phyloP scores from a whole-genome alignment of 1,284 basidiomycete species.

The Neotropicomus parvogracilis region DNA sequence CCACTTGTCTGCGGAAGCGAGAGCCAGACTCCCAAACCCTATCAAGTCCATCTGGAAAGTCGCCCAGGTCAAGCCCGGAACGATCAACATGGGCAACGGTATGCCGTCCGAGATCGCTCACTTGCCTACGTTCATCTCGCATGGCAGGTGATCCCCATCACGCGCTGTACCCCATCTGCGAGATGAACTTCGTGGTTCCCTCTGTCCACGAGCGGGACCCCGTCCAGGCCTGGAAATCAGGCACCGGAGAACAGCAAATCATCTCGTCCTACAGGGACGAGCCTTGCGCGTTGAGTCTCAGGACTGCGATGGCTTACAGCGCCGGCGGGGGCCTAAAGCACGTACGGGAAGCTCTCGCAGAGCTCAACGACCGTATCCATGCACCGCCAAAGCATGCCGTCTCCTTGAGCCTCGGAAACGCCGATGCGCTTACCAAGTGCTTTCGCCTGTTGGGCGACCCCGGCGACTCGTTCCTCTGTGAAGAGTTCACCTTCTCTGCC shows the following conservation, averaged over 20 bases:
- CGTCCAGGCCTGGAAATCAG: conserved; percentile 28
- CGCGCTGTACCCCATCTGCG: conserved; percentile 26
- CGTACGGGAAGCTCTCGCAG: conserved; percentile 30
- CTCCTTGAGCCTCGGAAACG: conserved; percentile 35
- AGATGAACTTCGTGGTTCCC: conserved; percentile 33
- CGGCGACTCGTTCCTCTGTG: conserved; percentile 54
- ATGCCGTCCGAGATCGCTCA: neutral
- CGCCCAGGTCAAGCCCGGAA: conserved; percentile 34
- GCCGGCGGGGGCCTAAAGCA: conserved; percentile 29
- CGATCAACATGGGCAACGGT: conserved; percentile 36
- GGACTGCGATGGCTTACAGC: conserved; percentile 31
- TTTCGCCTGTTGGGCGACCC: conserved; percentile 43
- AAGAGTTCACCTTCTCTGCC: conserved; percentile 47
- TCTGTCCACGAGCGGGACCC: conserved; percentile 28
- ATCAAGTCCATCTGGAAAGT: conserved; percentile 35
- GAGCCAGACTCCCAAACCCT: conserved; percentile 31
- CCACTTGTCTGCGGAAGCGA: conserved; percentile 31
- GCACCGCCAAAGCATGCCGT: conserved; percentile 32
- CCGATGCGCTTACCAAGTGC: conserved; percentile 38
- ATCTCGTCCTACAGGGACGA: conserved; percentile 30
- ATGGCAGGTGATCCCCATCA: conserved; percentile 30
- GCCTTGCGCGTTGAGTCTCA: conserved; percentile 28
- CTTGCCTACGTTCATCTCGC: conserved; percentile 4
- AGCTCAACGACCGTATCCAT: conserved; percentile 31
- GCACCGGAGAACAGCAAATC: conserved; percentile 27